Conservation (phyloP, 116 monocot genomes). For the Posidonia oceanica region DNA sequence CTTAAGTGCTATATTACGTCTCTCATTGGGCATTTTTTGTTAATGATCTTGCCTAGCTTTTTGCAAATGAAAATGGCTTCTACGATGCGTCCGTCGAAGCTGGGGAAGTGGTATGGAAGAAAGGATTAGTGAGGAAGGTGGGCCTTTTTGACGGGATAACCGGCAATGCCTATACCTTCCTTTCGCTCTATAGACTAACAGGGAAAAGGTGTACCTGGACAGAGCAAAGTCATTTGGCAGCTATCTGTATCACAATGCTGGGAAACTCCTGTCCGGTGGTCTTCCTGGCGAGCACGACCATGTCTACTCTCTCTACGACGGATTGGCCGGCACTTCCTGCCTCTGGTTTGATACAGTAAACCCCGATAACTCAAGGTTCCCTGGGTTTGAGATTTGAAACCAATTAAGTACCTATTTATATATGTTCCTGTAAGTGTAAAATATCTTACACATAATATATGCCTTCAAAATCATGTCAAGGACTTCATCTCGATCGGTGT, state of each 20-base stretch:
- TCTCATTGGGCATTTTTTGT: no score
- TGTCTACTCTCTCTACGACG: conserved; percentile 32
- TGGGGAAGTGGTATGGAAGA: conserved; percentile 49
- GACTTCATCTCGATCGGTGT: no score
- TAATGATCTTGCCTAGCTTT: conserved; percentile 10
- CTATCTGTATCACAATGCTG: conserved; percentile 18
- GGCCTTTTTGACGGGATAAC: conserved; percentile 33
- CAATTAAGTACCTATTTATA: no score
- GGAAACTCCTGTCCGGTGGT: conserved; percentile 8
- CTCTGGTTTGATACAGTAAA: conserved; percentile 27
- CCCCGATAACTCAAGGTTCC: conserved; percentile 28
- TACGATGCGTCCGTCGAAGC: conserved; percentile 29
- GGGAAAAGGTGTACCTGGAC: conserved; percentile 26
- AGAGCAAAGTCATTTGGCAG: conserved; percentile 21
- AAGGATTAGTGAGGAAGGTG: conserved; percentile 18
- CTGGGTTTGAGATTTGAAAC: conserved; percentile 31
- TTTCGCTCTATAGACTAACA: conserved; percentile 37
- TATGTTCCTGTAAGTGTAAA: no score
- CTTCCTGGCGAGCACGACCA: conserved; percentile 3
- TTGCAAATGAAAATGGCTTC: conserved; percentile 11
- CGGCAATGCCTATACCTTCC: conserved; percentile 39
- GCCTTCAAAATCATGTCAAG: no score
- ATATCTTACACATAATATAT: no score
- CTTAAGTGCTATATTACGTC: no score
- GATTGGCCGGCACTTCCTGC: conserved; percentile 23